Evolutionary conservation across 805 yeast species (phyloP), one percentile per base, ranked within the genome.

Genomic region (Kodamaea kakaduensis): DNA sequence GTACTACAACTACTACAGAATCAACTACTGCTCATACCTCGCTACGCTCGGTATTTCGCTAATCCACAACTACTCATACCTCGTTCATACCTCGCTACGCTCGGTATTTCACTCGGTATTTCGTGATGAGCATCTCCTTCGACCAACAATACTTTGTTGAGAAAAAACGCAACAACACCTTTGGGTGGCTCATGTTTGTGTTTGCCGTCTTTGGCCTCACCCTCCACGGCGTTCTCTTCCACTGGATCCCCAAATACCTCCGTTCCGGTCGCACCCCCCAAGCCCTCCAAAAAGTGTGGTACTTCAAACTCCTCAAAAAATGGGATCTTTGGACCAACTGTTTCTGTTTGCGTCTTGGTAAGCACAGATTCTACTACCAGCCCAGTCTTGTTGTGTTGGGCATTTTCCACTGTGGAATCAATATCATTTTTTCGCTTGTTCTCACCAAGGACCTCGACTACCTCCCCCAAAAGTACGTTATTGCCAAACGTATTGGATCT

Each of bases 401-500:
- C 14, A 25, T 48, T 2, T 37, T 43, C 4, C 69, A 57, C 37
- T 14, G 59, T 7, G 59, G 51, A 1, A 37, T 70, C 18, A 52
- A 53, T 31, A 57, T 42, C 1, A 41, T 43, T 3, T 61, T 71
- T 29, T 44, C 57, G 29, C 34, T 52, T 9, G 48, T 51, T 2
- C 50, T 59, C 32, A 67, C 71, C 1, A 40, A 29, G 3, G 75
- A 69, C 35, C 36, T 71, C 17, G 51, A 57, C 36, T 70, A 71
- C 41, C 54, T 56, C 36, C 67, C 69, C 3, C 44, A 56, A 32
- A 46, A 34, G 23, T 71, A 71, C 40, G 51, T 71, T 27, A 50
- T 71, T 12, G 64, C 64, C 9, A 71, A 71, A 46, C 45, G 76
- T 38, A 33, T 69, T 2, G 69, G 69, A 21, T 55, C 61, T 32